These are phyloP conservation scores for Aspergillus tamarii DNA, from an alignment of 2,329 filamentous ascomycete genomes.

Conservation along the genomic window DNA sequence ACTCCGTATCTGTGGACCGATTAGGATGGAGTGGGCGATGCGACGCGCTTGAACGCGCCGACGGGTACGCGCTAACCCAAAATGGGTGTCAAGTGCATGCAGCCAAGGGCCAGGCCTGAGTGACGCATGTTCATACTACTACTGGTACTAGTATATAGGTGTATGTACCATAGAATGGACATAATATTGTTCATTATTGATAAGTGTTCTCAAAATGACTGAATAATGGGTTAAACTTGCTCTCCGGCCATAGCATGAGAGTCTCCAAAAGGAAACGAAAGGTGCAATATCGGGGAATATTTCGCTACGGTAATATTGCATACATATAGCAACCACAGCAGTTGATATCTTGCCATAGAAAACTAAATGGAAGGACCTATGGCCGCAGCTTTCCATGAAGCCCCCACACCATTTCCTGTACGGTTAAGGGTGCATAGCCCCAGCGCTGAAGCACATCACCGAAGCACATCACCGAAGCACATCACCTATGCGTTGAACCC, in stretches of 20 bases:
- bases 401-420: neutral
- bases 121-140: neutral
- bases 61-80: neutral
- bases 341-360: neutral
- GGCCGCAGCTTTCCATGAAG: neutral
- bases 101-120: too few relatives aligned
- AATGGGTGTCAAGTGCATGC: neutral
- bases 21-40: conserved; percentile 6
- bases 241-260: neutral
- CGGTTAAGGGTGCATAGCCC: neutral
- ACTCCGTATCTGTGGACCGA: neutral
- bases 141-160: too few relatives aligned
- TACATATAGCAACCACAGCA: conserved; percentile 13
- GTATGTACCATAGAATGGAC: neutral
- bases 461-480: neutral
- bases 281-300: neutral
- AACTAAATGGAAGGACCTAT: neutral
- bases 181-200: neutral
- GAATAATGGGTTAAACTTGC: neutral
- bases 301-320: neutral
- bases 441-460: neutral
- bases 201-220: neutral
- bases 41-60: conserved; percentile 27
- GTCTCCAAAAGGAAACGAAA: neutral
- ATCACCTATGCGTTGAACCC: neutral